phyloP scores from a whole-genome alignment of 352 stramenopile species.

The Pythium brachiatum region DNA sequence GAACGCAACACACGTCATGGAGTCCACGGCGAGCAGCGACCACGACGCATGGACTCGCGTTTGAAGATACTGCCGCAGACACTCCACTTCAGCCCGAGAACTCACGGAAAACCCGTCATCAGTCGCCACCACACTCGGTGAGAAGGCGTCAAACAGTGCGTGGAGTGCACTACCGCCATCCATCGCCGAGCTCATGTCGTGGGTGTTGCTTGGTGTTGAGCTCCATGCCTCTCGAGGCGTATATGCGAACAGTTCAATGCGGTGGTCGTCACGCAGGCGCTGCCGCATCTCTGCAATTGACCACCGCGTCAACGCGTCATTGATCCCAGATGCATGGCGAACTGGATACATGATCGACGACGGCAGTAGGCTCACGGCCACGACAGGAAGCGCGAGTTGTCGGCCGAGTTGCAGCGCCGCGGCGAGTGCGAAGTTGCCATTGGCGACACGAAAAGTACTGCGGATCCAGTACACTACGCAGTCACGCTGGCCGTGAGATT shows the following conservation, averaged over 20 bases:
- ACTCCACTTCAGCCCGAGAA: constrained; percentile 18
- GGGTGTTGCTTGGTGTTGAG: constrained; percentile 24
- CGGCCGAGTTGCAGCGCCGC: constrained; percentile 42
- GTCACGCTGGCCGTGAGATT: neutral
- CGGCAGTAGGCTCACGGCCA: constrained; percentile 44
- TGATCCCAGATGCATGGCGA: constrained; percentile 48
- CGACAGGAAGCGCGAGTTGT: constrained; percentile 40
- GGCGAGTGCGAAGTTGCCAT: constrained; percentile 65
- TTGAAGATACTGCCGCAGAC: constrained; percentile 17
- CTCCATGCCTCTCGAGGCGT: constrained; percentile 27
- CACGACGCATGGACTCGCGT: constrained; percentile 41
- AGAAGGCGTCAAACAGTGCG: constrained; percentile 13
- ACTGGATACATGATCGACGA: constrained; percentile 50
- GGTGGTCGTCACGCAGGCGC: constrained; percentile 31
- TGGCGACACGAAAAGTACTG: constrained; percentile 48
- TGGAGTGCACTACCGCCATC: constrained; percentile 17
- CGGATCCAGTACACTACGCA: constrained; percentile 74
- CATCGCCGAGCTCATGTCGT: neutral
- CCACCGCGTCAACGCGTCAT: constrained; percentile 56
- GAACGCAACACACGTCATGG: constrained; percentile 42
- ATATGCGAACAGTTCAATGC: constrained; percentile 46
- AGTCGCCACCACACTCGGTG: constrained; percentile 13
- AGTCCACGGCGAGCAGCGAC: constrained; percentile 62
- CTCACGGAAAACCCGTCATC: constrained; percentile 25
- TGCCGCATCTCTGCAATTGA: constrained; percentile 50